These are phyloP conservation scores for Hortaea werneckii DNA, from an alignment of 2,329 filamentous ascomycete species.

Conservation along the genomic window DNA sequence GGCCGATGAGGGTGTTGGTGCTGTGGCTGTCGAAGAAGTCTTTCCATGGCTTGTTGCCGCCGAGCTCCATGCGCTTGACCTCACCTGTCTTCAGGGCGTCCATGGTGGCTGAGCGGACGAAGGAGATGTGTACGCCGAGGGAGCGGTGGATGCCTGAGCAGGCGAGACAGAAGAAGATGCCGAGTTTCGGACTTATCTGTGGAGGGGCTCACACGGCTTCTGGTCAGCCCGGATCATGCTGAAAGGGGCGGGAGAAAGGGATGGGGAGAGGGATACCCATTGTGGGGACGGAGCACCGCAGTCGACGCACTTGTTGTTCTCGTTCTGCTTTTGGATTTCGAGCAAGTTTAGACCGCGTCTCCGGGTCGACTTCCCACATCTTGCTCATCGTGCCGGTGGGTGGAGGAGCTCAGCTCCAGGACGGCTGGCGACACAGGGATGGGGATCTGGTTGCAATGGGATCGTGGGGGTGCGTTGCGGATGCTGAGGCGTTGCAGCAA, in stretches of 20 bases:
- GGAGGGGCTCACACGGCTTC: neutral
- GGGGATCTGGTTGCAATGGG: too few species aligned
- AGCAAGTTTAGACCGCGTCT: slow-evolving; percentile 95
- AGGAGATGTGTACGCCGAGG: slow-evolving; percentile 94
- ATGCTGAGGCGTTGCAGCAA: too few species aligned
- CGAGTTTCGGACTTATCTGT: slow-evolving; percentile 80
- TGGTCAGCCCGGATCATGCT: neutral
- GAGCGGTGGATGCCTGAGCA: slow-evolving; percentile 93
- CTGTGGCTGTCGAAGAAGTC: slow-evolving; percentile 63
- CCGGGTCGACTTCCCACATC: slow-evolving; percentile 99
- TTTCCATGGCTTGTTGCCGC: slow-evolving; percentile 81
- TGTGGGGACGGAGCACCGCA: slow-evolving; percentile 92
- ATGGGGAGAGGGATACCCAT: slow-evolving; percentile 54
- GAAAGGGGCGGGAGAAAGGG: slow-evolving; percentile 1
- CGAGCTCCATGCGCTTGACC: slow-evolving; percentile 85
- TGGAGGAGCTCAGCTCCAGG: too few species aligned
- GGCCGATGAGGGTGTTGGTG: slow-evolving; percentile 34
- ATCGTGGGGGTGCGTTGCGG: too few species aligned
- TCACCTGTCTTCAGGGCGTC: slow-evolving; percentile 92
- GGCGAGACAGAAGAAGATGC: slow-evolving; percentile 94
- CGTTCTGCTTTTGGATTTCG: slow-evolving; percentile 78
- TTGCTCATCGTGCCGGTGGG: slow-evolving; percentile 42
- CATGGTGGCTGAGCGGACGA: slow-evolving; percentile 96
- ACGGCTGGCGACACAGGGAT: too few species aligned
- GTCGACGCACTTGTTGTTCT: slow-evolving; percentile 87